phyloP scores from a whole-genome alignment of 2,329 filamentous ascomycete species.

The Botrytis fabae region DNA sequence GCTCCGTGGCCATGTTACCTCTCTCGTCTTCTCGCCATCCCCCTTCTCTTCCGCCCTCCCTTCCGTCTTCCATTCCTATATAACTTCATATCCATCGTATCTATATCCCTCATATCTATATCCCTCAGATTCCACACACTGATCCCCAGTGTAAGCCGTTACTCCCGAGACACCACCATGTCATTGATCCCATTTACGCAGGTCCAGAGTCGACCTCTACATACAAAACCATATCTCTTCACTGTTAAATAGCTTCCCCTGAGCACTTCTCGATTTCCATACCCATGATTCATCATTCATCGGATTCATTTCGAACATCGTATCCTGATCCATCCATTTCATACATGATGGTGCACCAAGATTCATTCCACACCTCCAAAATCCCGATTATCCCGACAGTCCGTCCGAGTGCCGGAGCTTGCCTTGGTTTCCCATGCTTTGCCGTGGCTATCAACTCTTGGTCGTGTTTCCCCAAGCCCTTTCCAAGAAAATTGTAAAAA shows the following conservation, averaged over 20 bases:
- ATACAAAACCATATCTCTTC: background rate
- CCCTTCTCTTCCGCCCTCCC: background rate
- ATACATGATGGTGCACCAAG: background rate
- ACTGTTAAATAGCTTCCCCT: background rate
- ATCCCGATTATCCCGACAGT: background rate
- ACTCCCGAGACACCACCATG: background rate
- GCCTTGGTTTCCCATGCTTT: constrained; percentile 2
- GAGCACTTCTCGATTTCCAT: background rate
- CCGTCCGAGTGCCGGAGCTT: background rate
- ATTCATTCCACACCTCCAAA: background rate
- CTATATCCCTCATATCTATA: background rate
- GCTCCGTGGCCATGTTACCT: background rate
- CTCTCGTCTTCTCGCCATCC: too few species aligned
- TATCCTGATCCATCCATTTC: background rate
- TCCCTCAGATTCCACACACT: constrained; percentile 1
- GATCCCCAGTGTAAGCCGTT: constrained; percentile 1
- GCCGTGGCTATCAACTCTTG: constrained; percentile 11
- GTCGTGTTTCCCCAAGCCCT: constrained; percentile 5
- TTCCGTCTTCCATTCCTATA: background rate
- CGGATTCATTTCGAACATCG: background rate
- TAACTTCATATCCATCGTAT: background rate
- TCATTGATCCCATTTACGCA: background rate
- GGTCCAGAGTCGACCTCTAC: background rate
- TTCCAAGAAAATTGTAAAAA: constrained; percentile 2
- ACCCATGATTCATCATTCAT: constrained; percentile 2